Evolutionary conservation across 2,329 filamentous ascomycete species (phyloP).

Genomic region (Phyllosticta citribraziliensis): DNA sequence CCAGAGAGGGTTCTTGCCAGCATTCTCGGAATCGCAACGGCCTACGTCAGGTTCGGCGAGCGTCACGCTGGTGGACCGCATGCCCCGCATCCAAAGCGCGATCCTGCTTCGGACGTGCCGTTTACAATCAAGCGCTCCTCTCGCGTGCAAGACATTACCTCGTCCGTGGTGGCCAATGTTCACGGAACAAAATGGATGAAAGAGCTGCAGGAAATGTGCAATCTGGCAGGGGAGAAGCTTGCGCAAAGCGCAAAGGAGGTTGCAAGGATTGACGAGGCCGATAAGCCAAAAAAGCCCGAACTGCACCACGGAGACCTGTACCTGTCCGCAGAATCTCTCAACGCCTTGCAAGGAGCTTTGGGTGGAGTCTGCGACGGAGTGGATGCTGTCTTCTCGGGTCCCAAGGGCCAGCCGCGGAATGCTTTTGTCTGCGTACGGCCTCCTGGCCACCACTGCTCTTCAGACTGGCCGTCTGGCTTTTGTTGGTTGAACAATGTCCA

Average conservation of each 20-base stretch:
- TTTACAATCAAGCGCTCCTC: constrained; percentile 80
- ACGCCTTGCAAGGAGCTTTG: constrained; percentile 81
- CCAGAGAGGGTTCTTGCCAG: constrained; percentile 83
- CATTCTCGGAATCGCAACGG: constrained; percentile 70
- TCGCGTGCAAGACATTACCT: constrained; percentile 59
- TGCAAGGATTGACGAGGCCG: constrained; percentile 38
- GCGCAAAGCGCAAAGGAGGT: constrained; percentile 71
- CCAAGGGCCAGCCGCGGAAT: constrained; percentile 48
- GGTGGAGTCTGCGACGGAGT: constrained; percentile 91
- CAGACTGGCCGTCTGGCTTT: constrained; percentile 82
- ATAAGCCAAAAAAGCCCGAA: constrained; percentile 49
- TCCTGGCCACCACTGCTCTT: constrained; percentile 91
- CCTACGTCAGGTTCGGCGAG: constrained; percentile 83
- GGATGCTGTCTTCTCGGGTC: constrained; percentile 64
- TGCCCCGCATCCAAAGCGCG: constrained; percentile 54
- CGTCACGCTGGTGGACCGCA: constrained; percentile 62
- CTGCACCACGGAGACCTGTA: constrained; percentile 89
- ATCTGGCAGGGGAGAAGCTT: constrained; percentile 66
- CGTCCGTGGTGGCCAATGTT: constrained; percentile 75
- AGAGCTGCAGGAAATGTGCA: constrained; percentile 77
- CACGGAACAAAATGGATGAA: constrained; percentile 92
- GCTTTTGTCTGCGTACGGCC: constrained; percentile 90
- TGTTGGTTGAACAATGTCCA: constrained; percentile 99
- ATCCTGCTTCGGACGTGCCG: constrained; percentile 53
- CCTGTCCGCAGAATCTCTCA: constrained; percentile 72